A percentile compares a stretch with the other conserved stretches of the same genome.
phyloP scores from a whole-genome alignment of 371 early-diverging fungal species.

The Circinella minor region DNA sequence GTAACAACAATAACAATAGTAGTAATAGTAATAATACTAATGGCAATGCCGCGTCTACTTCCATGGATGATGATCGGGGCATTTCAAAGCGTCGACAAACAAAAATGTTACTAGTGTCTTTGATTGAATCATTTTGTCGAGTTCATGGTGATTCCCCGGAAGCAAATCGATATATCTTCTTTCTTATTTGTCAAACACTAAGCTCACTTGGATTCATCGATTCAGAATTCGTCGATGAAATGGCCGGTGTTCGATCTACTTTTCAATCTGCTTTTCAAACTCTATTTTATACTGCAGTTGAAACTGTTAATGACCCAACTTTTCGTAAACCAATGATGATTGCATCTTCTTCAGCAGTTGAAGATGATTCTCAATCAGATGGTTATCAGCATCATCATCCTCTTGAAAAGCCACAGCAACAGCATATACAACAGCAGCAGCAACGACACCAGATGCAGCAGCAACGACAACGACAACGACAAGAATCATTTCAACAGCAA shows the following conservation, averaged over 20 bases:
- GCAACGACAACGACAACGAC: background rate
- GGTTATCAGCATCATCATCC: too few relatives aligned
- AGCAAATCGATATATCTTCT: slow-evolving; percentile 81
- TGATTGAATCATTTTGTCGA: slow-evolving; percentile 85
- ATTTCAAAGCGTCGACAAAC: slow-evolving; percentile 62
- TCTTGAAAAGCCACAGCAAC: too few relatives aligned
- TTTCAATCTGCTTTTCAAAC: slow-evolving; percentile 85
- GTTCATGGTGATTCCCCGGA: slow-evolving; percentile 87
- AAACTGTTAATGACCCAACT: slow-evolving; percentile 57
- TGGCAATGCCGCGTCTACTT: too few relatives aligned
- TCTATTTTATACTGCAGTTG: slow-evolving; percentile 79
- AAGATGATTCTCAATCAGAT: background rate
- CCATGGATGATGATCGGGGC: background rate
- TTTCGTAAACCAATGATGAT: slow-evolving; percentile 14
- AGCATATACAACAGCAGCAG: background rate
- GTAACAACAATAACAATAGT: too few relatives aligned
- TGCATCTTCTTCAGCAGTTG: background rate
- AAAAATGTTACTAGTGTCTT: slow-evolving; percentile 73
- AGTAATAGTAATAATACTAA: too few relatives aligned
- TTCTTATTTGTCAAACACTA: slow-evolving; percentile 70
- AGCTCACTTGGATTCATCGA: slow-evolving; percentile 78
- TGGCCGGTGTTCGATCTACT: slow-evolving; percentile 76
- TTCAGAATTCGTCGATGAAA: slow-evolving; percentile 79
- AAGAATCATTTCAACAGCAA: background rate
- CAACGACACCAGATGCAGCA: background rate